These are phyloP conservation scores for Epichloe festucae DNA, from an alignment of 2,329 filamentous ascomycete genomes.

Conservation along the genomic window DNA sequence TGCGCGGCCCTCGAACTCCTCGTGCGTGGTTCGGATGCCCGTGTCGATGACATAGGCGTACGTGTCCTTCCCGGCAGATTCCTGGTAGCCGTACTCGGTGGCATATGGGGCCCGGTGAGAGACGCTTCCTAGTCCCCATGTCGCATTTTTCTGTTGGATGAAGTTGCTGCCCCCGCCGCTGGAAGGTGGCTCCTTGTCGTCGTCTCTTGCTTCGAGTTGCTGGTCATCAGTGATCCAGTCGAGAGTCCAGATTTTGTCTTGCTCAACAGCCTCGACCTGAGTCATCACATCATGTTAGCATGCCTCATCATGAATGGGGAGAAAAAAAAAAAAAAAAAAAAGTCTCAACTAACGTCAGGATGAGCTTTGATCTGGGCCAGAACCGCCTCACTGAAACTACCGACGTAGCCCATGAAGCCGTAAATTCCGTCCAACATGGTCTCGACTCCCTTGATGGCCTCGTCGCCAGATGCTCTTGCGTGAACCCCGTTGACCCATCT, in stretches of 20 bases:
- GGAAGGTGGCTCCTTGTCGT: neutral
- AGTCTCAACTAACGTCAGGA: conserved; percentile 24
- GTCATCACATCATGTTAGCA: neutral
- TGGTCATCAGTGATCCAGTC: conserved; percentile 10
- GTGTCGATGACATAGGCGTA: conserved; percentile 4
- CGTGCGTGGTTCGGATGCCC: neutral
- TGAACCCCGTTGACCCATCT: conserved; percentile 36
- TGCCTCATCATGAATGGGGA: neutral
- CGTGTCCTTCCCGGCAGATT: neutral
- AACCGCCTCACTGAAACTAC: conserved; percentile 28
- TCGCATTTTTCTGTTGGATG: neutral
- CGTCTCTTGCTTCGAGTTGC: neutral
- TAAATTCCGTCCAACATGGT: conserved; percentile 17
- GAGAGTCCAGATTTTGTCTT: conserved; percentile 18
- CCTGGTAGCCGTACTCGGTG: neutral
- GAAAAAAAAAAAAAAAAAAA: too few relatives aligned
- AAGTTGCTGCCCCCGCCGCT: neutral
- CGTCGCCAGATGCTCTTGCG: conserved; percentile 38
- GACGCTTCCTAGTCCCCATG: conserved; percentile 1
- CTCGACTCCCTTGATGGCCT: conserved; percentile 26
- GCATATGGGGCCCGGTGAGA: neutral
- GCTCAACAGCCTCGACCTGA: conserved; percentile 18
- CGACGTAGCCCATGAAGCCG: conserved; percentile 28
- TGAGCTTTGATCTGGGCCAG: conserved; percentile 27
- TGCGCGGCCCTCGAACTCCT: conserved; percentile 3